Percentiles rank a stretch among this genome's conserved stretches.
Evolutionary conservation across 805 yeast genomes (phyloP).

Genomic region (Saccharomyces paradoxus): DNA sequence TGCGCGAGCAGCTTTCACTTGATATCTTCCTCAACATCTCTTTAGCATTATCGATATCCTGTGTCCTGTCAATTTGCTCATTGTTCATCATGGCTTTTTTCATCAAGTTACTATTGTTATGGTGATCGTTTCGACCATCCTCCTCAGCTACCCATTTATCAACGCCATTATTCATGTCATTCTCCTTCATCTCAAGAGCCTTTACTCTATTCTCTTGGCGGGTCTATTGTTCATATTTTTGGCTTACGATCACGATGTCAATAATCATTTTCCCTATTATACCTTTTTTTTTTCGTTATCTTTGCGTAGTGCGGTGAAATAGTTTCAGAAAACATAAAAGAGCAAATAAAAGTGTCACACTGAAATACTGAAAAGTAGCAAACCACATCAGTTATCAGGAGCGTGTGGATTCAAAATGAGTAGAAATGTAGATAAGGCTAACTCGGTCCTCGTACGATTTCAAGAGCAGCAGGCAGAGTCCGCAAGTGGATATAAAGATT

Average conservation of each 20-base stretch:
- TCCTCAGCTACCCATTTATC: not conserved
- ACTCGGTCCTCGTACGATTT: constrained; percentile 57
- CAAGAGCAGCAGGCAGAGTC: constrained; percentile 55
- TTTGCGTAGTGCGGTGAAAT: not conserved
- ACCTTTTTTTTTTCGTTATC: not conserved
- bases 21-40: constrained; percentile 19
- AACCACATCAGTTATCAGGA: not conserved
- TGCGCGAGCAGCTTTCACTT: constrained; percentile 4
- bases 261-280: not conserved
- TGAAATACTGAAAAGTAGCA: not conserved
- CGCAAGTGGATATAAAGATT: constrained; percentile 46
- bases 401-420: constrained; percentile 42
- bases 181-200: not conserved
- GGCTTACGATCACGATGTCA: not conserved
- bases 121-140: not conserved
- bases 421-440: constrained; percentile 68
- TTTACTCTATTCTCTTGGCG: not conserved
- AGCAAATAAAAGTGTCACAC: not conserved
- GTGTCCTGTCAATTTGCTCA: constrained; percentile 5
- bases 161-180: not conserved
- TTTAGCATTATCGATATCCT: constrained; percentile 14
- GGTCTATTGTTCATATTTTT: not conserved
- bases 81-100: not conserved
- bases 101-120: not conserved
- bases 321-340: not conserved